Evolutionary conservation across 2,329 filamentous ascomycete genomes (phyloP).

Genomic region (Ophiosphaerella herpotricha): DNA sequence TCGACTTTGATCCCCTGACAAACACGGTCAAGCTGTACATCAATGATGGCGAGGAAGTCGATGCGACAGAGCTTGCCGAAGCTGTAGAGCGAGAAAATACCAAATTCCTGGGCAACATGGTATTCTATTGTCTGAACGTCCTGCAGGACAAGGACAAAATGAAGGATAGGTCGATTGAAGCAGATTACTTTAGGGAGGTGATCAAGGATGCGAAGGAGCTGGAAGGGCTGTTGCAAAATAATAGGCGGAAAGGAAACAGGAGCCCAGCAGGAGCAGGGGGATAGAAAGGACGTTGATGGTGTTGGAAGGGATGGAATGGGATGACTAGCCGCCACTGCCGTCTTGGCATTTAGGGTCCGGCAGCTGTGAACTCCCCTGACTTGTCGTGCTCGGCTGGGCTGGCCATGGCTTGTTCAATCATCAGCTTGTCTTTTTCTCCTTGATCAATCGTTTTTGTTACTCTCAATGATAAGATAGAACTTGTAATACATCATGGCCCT

Average conservation of each 20-base stretch:
- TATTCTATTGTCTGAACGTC: constrained; percentile 25
- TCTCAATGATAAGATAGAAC: background rate
- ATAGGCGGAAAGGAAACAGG: constrained; percentile 11
- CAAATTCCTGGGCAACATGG: constrained; percentile 27
- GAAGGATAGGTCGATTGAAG: constrained; percentile 23
- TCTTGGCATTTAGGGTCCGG: constrained; percentile 4
- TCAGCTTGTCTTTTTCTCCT: constrained; percentile 1
- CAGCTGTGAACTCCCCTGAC: background rate
- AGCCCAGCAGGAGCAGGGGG: constrained; percentile 1
- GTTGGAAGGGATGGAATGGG: background rate
- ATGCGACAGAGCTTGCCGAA: constrained; percentile 25
- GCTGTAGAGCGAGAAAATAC: constrained; percentile 28
- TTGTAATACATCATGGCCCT: constrained; percentile 43
- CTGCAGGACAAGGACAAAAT: constrained; percentile 22
- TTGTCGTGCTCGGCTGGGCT: background rate
- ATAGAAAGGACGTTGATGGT: background rate
- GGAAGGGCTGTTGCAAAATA: constrained; percentile 15
- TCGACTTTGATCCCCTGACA: constrained; percentile 15
- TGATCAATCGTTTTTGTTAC: constrained; percentile 10
- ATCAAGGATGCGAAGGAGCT: constrained; percentile 24
- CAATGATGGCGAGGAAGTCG: constrained; percentile 16
- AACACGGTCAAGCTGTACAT: constrained; percentile 18
- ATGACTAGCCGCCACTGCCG: background rate
- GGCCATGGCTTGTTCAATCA: background rate
- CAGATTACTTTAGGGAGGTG: constrained; percentile 25